Evolutionary conservation across 352 stramenopile species (phyloP).

Genomic region (Pythium monospermum): DNA sequence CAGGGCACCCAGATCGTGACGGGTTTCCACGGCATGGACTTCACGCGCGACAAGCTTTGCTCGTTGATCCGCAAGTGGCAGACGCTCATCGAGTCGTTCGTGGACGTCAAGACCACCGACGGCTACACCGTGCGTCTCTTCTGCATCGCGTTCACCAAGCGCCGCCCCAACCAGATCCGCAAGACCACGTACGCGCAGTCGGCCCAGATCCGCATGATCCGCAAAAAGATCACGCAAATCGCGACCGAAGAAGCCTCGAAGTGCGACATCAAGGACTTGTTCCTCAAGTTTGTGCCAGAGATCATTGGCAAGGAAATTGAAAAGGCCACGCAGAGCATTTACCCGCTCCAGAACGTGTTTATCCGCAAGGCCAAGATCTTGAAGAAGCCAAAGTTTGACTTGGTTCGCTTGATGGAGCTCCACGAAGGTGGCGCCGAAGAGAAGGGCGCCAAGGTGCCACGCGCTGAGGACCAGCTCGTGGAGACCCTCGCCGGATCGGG

Average conservation of each 20-base stretch:
- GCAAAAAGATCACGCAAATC: conserved; percentile 98
- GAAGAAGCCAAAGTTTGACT: conserved; percentile 99
- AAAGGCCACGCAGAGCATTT: conserved; percentile 96
- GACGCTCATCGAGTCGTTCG: conserved; percentile 98
- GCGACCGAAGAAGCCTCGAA: conserved; percentile 98
- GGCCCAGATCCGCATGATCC: conserved; percentile 96
- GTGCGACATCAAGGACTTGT: conserved; percentile 98
- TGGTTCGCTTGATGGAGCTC: conserved; percentile 99
- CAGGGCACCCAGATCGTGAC: conserved; percentile 86
- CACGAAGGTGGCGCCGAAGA: conserved; percentile 94
- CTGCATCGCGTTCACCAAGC: conserved; percentile 99
- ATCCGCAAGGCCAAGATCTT: conserved; percentile 99
- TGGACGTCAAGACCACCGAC: conserved; percentile 99
- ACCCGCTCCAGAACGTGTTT: conserved; percentile 99
- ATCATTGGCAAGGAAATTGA: conserved; percentile 99
- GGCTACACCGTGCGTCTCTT: conserved; percentile 99
- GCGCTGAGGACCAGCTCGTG: conserved; percentile 82
- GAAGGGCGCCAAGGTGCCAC: conserved; percentile 88
- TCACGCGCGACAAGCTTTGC: conserved; percentile 99
- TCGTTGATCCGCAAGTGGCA: conserved; percentile 99
- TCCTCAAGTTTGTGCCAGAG: conserved; percentile 98
- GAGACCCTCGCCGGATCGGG: conserved; percentile 84
- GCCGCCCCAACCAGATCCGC: conserved; percentile 98
- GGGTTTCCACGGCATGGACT: conserved; percentile 91
- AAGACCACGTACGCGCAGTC: conserved; percentile 99